A percentile compares a stretch with the other conserved stretches of the same genome.
These are phyloP conservation scores for Oropetium thomaeum DNA, from an alignment of 176 grass and related monocot species.

Conservation along the genomic window DNA sequence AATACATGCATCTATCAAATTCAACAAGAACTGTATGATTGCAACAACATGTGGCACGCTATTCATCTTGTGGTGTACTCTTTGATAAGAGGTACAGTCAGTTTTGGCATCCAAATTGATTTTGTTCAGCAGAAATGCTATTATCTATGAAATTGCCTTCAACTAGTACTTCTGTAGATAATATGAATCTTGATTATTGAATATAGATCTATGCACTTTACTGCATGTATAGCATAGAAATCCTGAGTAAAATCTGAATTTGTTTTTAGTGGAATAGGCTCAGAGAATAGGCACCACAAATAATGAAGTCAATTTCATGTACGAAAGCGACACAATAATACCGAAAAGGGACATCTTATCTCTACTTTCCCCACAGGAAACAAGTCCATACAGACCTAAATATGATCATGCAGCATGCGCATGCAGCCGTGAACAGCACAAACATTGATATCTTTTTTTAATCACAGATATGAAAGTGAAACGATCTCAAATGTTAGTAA, in stretches of 20 bases:
- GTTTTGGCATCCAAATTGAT: not conserved
- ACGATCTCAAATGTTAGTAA: not conserved
- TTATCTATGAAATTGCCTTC: not conserved
- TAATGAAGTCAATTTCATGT: conserved; percentile 1
- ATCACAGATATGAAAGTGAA: not conserved
- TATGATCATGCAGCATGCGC: not conserved
- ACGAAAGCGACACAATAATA: conserved; percentile 3
- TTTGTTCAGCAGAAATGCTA: not conserved
- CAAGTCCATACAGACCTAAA: not conserved
- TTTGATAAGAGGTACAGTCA: not conserved
- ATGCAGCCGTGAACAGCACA: no score
- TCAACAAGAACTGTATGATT: not conserved
- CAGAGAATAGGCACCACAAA: not conserved
- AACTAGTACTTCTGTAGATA: not conserved
- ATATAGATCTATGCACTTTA: not conserved
- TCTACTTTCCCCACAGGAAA: not conserved
- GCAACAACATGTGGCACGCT: not conserved
- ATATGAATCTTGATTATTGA: not conserved
- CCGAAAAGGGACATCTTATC: conserved; percentile 26
- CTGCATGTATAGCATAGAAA: not conserved
- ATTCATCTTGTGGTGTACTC: no score
- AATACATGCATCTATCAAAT: not conserved
- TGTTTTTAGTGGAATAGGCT: not conserved
- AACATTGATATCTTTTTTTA: not conserved
- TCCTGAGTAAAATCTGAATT: not conserved